Evolutionary conservation across 2,329 filamentous ascomycete genomes (phyloP), one percentile per base, ranked within the genome.

Genomic region (Xylariaceae sp.): DNA sequence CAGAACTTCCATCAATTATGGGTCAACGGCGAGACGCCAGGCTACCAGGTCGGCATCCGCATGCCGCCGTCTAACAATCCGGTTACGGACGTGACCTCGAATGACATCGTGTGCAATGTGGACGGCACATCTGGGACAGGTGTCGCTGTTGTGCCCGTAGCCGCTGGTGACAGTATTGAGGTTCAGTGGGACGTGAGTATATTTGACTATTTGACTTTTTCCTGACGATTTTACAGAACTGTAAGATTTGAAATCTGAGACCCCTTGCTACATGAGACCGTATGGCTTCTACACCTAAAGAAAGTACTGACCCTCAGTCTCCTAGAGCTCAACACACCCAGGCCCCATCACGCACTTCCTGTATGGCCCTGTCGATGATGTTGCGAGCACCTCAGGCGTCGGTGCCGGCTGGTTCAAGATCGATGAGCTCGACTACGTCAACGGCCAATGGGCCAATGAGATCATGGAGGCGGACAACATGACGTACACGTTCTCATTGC

Each of bases 381-480:
- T 85, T 9, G 85, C 89, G 62, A 82, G 85, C 55, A 52, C 71
- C 3, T 82, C 79, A 1, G 82, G 81, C 26, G 54, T 55, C 19
- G 54, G 54, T n/a, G 50, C 49, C 16, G 56, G 54, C 34, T 59
- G 54, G 56, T 50, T 53, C 39, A 57, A 57, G 44, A 53, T 59
- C 36, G 53, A 59, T 26, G 56, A 59, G 40, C 39, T 51, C 30
- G 44, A 50, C 38, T 52, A 52, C 31, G 49, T 48, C 3, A 48
- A 50, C 16, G 53, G 53, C 12, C 41, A 44, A 16, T 59, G 53
- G 56, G 55, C 55, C 15, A 59, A 58, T 37, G 52, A 58, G 45
- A 45, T 56, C 22, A 44, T 59, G 26, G 19, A 34, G 29, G 44
- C 33, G 19, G 42, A 44, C 13, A 45, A 47, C 11, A 49, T 50